Percentiles rank a stretch among this genome's conserved stretches.
Conservation (phyloP, 176 grass and related monocot genomes). For the Puccinellia tenuiflora region DNA sequence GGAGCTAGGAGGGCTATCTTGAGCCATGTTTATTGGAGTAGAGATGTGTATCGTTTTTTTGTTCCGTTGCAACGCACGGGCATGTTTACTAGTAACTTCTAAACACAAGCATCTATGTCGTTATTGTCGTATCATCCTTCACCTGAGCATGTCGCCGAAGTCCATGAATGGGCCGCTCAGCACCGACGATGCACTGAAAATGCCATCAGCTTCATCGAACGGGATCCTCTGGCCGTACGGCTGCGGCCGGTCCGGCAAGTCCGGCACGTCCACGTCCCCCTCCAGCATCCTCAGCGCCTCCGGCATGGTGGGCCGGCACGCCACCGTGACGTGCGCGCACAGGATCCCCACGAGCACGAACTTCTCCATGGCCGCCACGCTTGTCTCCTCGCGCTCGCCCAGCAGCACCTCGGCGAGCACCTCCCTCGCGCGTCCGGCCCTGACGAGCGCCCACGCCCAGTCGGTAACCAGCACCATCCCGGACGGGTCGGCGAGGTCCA, state of each 20-base stretch:
- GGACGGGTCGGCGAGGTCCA: slow-evolving; percentile 66
- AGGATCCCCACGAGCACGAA: slow-evolving; percentile 79
- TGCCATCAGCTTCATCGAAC: slow-evolving; percentile 27
- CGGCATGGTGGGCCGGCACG: slow-evolving; percentile 71
- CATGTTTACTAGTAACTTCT: too few species aligned
- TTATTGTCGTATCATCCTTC: slow-evolving; percentile 16
- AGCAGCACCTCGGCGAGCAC: slow-evolving; percentile 50
- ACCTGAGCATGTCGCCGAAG: slow-evolving; percentile 58
- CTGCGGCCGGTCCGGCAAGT: slow-evolving; percentile 63
- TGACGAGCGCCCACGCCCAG: slow-evolving; percentile 82
- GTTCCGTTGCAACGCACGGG: too few species aligned
- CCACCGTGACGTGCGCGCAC: slow-evolving; percentile 84
- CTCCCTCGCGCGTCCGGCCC: slow-evolving; percentile 39
- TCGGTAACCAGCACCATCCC: slow-evolving; percentile 78
- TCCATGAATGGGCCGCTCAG: slow-evolving; percentile 32
- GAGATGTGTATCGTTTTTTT: too few species aligned
- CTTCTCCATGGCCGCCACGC: slow-evolving; percentile 60
- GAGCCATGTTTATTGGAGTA: too few species aligned
- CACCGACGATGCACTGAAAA: slow-evolving; percentile 53
- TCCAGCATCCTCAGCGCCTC: slow-evolving; percentile 91
- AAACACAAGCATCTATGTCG: neutral
- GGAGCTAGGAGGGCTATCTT: too few species aligned
- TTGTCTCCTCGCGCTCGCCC: slow-evolving; percentile 1
- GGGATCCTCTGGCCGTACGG: slow-evolving; percentile 50
- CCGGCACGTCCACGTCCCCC: slow-evolving; percentile 71